Percentiles rank a stretch among this genome's conserved stretches.
Evolutionary conservation across 257 asterid genomes (phyloP).

Genomic region (Solanum boliviense): DNA sequence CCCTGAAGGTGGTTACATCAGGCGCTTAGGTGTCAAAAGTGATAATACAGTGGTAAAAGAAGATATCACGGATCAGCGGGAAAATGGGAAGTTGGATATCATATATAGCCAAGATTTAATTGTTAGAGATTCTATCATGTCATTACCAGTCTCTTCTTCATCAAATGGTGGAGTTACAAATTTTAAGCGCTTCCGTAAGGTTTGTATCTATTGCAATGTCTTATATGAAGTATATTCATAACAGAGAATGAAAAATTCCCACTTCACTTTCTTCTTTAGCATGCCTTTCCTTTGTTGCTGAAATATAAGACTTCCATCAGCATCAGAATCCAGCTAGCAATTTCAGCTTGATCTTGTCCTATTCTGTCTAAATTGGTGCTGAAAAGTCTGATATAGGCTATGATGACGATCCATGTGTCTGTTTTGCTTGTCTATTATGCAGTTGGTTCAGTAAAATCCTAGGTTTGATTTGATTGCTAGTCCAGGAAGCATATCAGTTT

Average conservation of each 20-base stretch:
- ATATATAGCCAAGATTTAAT: constrained; percentile 76
- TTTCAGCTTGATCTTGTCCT: not conserved
- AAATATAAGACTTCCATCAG: not conserved
- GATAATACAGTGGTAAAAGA: constrained; percentile 19
- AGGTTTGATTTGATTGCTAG: not conserved
- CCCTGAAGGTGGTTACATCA: constrained; percentile 5
- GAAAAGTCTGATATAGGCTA: not conserved
- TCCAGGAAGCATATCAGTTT: not conserved
- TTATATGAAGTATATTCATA: not conserved
- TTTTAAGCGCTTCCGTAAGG: constrained; percentile 92
- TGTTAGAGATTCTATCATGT: constrained; percentile 35
- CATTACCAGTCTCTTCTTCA: constrained; percentile 20
- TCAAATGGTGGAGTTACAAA: constrained; percentile 22
- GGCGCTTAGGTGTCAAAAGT: constrained; percentile 17
- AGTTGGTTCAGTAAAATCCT: not conserved
- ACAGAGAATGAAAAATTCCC: not conserved
- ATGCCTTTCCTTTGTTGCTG: not conserved
- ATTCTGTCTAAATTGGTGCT: not conserved
- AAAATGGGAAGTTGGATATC: constrained; percentile 50
- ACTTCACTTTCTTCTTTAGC: not conserved
- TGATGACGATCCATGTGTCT: not conserved
- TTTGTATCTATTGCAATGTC: constrained; percentile 7
- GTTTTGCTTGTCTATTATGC: not conserved
- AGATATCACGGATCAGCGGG: constrained; percentile 27
- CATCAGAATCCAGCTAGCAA: not conserved